A percentile compares a stretch with the other conserved stretches of the same genome.
Evolutionary conservation across 1,284 basidiomycete species (phyloP).

Genomic region (Athelia psychrophila): DNA sequence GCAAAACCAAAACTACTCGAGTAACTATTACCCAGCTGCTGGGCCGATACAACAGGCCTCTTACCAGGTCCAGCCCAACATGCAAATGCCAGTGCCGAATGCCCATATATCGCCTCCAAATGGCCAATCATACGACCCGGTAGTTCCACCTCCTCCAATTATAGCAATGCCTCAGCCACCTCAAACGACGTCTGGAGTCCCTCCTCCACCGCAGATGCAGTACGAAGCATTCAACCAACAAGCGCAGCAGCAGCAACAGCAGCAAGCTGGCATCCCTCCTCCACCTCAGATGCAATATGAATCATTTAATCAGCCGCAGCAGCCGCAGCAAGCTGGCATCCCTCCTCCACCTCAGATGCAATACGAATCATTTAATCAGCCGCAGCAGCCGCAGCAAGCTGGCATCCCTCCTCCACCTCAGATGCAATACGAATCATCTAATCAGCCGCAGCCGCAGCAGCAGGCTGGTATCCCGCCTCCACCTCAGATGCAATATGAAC

Average conservation of each 20-base stretch:
- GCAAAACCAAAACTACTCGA: background rate
- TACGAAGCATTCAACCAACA: too few species aligned
- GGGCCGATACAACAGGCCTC: background rate
- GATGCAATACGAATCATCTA: too few species aligned
- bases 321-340: too few species aligned
- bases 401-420: too few species aligned
- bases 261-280: too few species aligned
- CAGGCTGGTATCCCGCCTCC: background rate
- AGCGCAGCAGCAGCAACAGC: too few species aligned
- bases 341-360: too few species aligned
- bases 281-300: too few species aligned
- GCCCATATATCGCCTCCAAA: background rate
- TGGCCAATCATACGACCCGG: background rate
- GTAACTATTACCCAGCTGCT: background rate
- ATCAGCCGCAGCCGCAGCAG: background rate
- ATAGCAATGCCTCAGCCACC: background rate
- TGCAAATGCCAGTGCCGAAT: slow-evolving; percentile 1
- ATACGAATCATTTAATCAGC: background rate
- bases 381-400: background rate
- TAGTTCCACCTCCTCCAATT: background rate
- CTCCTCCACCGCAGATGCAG: background rate
- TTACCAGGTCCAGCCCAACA: background rate
- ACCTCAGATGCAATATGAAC: too few species aligned
- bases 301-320: too few species aligned
- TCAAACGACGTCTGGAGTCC: background rate